These are phyloP conservation scores for Ceratocystis variospora DNA, from an alignment of 2,329 filamentous ascomycete genomes.

Conservation along the genomic window DNA sequence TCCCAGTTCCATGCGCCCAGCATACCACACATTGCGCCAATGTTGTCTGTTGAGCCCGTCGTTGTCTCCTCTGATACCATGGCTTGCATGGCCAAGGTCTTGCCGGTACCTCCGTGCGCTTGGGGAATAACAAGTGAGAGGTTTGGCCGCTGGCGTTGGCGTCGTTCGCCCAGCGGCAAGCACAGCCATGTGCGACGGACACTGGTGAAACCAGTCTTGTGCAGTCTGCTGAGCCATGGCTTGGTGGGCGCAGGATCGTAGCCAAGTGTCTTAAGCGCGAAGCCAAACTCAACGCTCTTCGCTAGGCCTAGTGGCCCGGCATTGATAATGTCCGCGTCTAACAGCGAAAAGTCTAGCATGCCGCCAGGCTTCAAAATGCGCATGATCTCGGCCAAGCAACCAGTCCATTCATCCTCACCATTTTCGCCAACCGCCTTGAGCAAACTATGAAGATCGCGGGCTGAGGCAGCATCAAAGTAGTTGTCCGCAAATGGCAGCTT, in stretches of 20 bases:
- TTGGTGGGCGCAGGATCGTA: slow-evolving; percentile 80
- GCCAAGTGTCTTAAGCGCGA: slow-evolving; percentile 74
- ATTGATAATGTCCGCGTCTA: slow-evolving; percentile 83
- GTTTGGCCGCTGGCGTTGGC: slow-evolving; percentile 17
- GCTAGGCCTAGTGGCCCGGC: slow-evolving; percentile 66
- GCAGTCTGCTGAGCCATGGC: slow-evolving; percentile 61
- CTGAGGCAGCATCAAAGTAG: slow-evolving; percentile 84
- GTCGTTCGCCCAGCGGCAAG: slow-evolving; percentile 56
- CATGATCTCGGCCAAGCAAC: slow-evolving; percentile 71
- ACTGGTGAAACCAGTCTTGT: slow-evolving; percentile 61
- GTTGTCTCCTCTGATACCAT: slow-evolving; percentile 31
- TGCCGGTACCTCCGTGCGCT: slow-evolving; percentile 11
- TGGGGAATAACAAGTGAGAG: slow-evolving; percentile 26
- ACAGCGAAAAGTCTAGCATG: slow-evolving; percentile 76
- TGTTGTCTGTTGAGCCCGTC: slow-evolving; percentile 53
- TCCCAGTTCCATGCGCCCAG: slow-evolving; percentile 89
- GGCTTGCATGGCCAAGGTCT: slow-evolving; percentile 45
- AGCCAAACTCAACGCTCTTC: slow-evolving; percentile 81
- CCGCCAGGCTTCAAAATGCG: slow-evolving; percentile 87
- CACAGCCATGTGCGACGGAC: slow-evolving; percentile 80
- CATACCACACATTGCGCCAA: slow-evolving; percentile 64
- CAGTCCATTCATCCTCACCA: slow-evolving; percentile 72
- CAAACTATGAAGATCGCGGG: slow-evolving; percentile 70
- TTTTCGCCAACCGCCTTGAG: slow-evolving; percentile 60
- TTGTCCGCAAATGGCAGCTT: slow-evolving; percentile 71